Conservation (phyloP, 2,329 filamentous ascomycete genomes). For the Aspergillus felis region DNA sequence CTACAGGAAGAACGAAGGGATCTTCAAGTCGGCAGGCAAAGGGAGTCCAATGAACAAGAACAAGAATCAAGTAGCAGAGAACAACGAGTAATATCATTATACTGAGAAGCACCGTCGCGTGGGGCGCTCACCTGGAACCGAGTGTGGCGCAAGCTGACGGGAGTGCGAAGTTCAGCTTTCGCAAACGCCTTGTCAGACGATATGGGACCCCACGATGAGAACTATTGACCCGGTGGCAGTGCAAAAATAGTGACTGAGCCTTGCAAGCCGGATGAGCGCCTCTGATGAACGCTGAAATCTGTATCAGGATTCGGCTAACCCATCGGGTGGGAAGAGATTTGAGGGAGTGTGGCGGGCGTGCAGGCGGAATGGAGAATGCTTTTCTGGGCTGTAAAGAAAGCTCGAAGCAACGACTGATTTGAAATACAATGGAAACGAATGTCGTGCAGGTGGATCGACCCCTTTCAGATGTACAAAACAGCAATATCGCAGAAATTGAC, state of each 20-base stretch:
- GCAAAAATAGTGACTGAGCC: conserved; percentile 26
- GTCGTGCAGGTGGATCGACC: conserved; percentile 9
- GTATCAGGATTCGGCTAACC: conserved; percentile 10
- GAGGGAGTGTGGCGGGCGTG: conserved; percentile 11
- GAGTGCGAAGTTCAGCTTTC: conserved; percentile 32
- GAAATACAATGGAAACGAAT: conserved; percentile 5
- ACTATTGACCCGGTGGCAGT: conserved; percentile 15
- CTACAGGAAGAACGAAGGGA: conserved; percentile 5
- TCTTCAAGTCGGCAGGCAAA: background rate
- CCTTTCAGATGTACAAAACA: no score
- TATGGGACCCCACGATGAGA: conserved; percentile 8
- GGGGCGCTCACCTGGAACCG: conserved; percentile 36
- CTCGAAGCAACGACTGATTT: conserved; percentile 9
- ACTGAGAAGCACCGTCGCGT: conserved; percentile 26
- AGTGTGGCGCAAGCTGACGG: conserved; percentile 46
- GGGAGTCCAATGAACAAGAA: conserved; percentile 3
- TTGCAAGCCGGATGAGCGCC: conserved; percentile 8
- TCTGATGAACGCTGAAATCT: background rate
- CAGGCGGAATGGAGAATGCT: conserved; percentile 12
- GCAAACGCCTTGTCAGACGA: conserved; percentile 18
- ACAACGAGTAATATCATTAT: conserved; percentile 7
- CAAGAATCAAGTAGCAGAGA: conserved; percentile 16
- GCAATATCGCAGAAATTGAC: no score
- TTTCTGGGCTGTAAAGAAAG: conserved; percentile 14
- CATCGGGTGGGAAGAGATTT: conserved; percentile 13